Conservation (phyloP, 1,139 yeast genomes). For the Blastobotrys buckinghamii region DNA sequence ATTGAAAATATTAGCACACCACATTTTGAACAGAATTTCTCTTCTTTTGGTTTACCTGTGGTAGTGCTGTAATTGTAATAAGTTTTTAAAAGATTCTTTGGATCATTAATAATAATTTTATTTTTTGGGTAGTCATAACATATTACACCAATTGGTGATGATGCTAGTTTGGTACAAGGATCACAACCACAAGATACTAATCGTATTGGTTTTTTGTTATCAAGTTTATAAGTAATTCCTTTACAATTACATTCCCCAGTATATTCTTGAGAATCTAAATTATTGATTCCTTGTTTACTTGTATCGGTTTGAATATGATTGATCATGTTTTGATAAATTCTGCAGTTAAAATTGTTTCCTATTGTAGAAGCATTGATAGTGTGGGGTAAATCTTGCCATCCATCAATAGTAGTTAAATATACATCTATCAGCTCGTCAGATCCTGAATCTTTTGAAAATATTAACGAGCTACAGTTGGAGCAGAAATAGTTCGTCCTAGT, state of each 20-base stretch:
- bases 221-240: neutral
- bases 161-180: neutral
- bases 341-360: no score
- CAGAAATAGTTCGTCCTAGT: no score
- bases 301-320: no score
- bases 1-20: neutral
- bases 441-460: no score
- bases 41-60: neutral
- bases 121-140: neutral
- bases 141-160: neutral
- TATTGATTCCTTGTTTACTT: no score
- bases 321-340: no score
- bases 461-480: no score
- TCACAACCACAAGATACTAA: constrained; percentile 1
- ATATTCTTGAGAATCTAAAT: neutral
- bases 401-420: no score
- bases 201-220: neutral
- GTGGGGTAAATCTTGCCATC: no score
- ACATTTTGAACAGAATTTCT: constrained; percentile 3
- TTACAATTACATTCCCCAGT: neutral
- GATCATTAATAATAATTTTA: neutral
- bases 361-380: no score
- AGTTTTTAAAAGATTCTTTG: neutral
- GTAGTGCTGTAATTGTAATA: neutral
- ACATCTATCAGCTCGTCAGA: no score